Conservation (phyloP, 768 basidiomycete genomes). For the Boletales sp. region DNA sequence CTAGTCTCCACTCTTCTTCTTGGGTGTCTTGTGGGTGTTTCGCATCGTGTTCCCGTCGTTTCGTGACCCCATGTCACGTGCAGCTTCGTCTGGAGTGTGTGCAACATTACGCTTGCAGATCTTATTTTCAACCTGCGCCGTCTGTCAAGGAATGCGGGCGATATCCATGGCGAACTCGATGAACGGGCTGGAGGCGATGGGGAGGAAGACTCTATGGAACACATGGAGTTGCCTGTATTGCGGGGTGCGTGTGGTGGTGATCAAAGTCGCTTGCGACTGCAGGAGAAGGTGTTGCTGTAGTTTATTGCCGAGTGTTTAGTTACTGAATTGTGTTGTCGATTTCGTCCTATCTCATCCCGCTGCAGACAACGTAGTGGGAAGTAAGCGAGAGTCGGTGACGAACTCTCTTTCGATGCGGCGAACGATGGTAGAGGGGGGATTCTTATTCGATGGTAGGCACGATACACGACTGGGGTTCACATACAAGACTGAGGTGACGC, state of each 20-base stretch:
- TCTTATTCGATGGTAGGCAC: too few species aligned
- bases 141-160: not conserved
- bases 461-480: too few species aligned
- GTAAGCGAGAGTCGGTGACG: too few species aligned
- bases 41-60: not conserved
- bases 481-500: too few species aligned
- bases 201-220: not conserved
- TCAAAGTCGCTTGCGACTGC: not conserved
- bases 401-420: too few species aligned
- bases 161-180: not conserved
- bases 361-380: too few species aligned
- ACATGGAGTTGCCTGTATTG: conserved; percentile 4
- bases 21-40: conserved; percentile 21
- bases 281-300: not conserved
- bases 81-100: conserved; percentile 36
- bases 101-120: conserved; percentile 30
- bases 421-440: too few species aligned
- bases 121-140: conserved; percentile 34
- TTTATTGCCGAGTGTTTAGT: too few species aligned
- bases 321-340: not conserved
- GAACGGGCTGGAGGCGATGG: not conserved
- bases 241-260: not conserved
- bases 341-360: not conserved
- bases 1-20: conserved; percentile 5
- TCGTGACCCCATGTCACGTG: not conserved